These are phyloP conservation scores for Cubamyces lactineus DNA, from an alignment of 768 basidiomycete genomes.

Conservation along the genomic window DNA sequence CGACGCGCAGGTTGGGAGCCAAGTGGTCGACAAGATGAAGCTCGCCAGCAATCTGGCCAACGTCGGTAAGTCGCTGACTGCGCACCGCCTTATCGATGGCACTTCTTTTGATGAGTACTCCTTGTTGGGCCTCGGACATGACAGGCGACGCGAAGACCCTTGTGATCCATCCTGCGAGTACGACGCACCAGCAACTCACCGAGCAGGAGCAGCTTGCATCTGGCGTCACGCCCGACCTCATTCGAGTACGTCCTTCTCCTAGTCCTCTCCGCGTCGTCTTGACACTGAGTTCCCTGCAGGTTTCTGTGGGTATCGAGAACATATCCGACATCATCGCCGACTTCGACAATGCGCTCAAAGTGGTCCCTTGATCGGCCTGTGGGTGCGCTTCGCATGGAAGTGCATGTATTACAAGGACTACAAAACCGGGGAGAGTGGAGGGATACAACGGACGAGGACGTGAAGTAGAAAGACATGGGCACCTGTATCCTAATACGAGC, in stretches of 20 bases:
- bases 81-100: slow-evolving; percentile 26
- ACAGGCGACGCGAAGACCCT: slow-evolving; percentile 76
- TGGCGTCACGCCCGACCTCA: slow-evolving; percentile 76
- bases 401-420: neutral
- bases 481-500: neutral
- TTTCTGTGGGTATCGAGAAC: slow-evolving; percentile 47
- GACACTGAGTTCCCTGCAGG: slow-evolving; percentile 26
- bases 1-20: slow-evolving; percentile 48
- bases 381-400: neutral
- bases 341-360: slow-evolving; percentile 43
- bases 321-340: slow-evolving; percentile 49
- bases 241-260: slow-evolving; percentile 60
- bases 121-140: neutral
- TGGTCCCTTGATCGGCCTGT: slow-evolving; percentile 23
- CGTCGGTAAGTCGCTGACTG: slow-evolving; percentile 52
- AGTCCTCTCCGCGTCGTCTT: neutral
- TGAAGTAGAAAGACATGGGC: neutral
- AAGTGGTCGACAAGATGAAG: slow-evolving; percentile 70
- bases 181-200: slow-evolving; percentile 74
- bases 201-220: slow-evolving; percentile 59
- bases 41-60: slow-evolving; percentile 77
- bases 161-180: slow-evolving; percentile 77
- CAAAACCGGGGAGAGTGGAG: neutral
- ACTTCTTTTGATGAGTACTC: neutral
- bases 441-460: neutral